Evolutionary conservation across 805 yeast species (phyloP).

Genomic region (Saturnispora halmiae): DNA sequence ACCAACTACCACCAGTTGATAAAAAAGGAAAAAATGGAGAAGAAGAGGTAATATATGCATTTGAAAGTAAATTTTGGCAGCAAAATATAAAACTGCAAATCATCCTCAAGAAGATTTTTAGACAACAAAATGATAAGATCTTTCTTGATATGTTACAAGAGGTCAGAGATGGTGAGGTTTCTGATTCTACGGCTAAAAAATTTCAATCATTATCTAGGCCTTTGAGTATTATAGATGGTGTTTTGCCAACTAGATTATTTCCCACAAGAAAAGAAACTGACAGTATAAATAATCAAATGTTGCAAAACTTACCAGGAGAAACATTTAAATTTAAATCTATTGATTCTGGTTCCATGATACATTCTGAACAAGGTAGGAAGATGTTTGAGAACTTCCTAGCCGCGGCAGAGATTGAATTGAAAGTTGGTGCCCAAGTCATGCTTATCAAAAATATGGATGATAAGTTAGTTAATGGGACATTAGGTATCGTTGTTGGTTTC

Average conservation of each 20-base stretch:
- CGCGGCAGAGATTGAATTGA: slow-evolving; percentile 46
- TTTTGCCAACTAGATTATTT: slow-evolving; percentile 66
- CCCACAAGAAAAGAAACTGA: slow-evolving; percentile 70
- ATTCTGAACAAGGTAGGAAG: slow-evolving; percentile 34
- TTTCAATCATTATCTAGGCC: slow-evolving; percentile 47
- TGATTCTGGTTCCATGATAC: slow-evolving; percentile 44
- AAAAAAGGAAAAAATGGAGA: slow-evolving; percentile 20
- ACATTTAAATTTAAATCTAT: slow-evolving; percentile 36
- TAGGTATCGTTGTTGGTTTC: slow-evolving; percentile 49
- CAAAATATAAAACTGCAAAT: slow-evolving; percentile 47
- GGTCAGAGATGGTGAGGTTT: slow-evolving; percentile 55
- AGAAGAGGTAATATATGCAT: slow-evolving; percentile 41
- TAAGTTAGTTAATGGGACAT: slow-evolving; percentile 65
- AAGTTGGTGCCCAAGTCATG: slow-evolving; percentile 76
- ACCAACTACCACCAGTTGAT: slow-evolving; percentile 67
- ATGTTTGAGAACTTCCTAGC: slow-evolving; percentile 53
- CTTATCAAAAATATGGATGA: slow-evolving; percentile 68
- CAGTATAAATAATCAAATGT: slow-evolving; percentile 45
- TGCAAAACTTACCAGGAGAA: slow-evolving; percentile 38
- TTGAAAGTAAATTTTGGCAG: slow-evolving; percentile 58
- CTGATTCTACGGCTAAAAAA: slow-evolving; percentile 37
- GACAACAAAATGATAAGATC: slow-evolving; percentile 66
- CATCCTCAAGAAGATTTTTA: slow-evolving; percentile 54
- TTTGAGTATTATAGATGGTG: slow-evolving; percentile 43
- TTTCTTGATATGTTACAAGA: slow-evolving; percentile 71